Evolutionary conservation across 106 monocot genomes (phyloP).

Genomic region (Agapanthus africanus): DNA sequence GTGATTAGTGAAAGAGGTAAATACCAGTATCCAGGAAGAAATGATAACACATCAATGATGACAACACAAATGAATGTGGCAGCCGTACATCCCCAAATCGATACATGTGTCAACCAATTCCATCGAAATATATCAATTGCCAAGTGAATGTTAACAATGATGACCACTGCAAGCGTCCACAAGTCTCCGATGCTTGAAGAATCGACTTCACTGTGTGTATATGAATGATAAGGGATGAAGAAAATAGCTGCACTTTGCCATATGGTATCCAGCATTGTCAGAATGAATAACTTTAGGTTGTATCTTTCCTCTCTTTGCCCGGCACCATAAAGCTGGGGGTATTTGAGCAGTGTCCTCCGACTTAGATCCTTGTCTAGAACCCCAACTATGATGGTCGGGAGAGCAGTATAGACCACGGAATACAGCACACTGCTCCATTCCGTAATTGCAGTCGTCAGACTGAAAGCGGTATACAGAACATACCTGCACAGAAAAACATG

Average conservation of each 20-base stretch:
- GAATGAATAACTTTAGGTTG: conserved; percentile 66
- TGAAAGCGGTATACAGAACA: conserved; percentile 78
- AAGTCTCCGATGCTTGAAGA: conserved; percentile 68
- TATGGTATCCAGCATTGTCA: conserved; percentile 62
- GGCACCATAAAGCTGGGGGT: conserved; percentile 72
- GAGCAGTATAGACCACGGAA: conserved; percentile 78
- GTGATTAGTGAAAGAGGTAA: neutral
- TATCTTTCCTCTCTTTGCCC: conserved; percentile 88
- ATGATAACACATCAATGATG: conserved; percentile 43
- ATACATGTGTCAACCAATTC: conserved; percentile 74
- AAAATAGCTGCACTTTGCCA: conserved; percentile 83
- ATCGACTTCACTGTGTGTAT: conserved; percentile 52
- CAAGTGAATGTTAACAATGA: conserved; percentile 79
- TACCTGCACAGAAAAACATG: conserved; percentile 43
- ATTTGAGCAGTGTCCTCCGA: conserved; percentile 59
- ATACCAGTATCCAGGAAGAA: conserved; percentile 53
- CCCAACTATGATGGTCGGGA: conserved; percentile 84
- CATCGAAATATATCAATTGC: conserved; percentile 84
- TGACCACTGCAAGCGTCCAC: conserved; percentile 68
- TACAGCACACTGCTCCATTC: conserved; percentile 92
- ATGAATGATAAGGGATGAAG: conserved; percentile 73
- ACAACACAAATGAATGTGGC: conserved; percentile 45
- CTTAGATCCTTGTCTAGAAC: conserved; percentile 82
- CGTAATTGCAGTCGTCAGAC: conserved; percentile 64
- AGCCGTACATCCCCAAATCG: conserved; percentile 72